phyloP scores from a whole-genome alignment of 306 rosid genomes.

The Arachis stenosperma region DNA sequence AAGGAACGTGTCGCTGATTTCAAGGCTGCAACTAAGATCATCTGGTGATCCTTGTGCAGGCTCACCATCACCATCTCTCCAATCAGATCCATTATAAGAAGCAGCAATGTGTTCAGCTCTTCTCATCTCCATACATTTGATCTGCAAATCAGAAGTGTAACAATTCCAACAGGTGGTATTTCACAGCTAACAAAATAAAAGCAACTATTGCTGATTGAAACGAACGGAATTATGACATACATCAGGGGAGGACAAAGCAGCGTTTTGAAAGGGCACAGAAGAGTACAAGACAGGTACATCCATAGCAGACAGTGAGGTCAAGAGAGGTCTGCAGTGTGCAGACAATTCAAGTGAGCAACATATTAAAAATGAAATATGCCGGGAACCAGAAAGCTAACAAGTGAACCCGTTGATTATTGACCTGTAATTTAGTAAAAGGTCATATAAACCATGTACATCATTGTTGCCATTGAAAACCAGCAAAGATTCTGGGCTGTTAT shows the following conservation, averaged over 20 bases:
- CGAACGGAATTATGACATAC: constrained; percentile 44
- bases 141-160: constrained; percentile 45
- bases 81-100: constrained; percentile 43
- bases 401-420: constrained; percentile 35
- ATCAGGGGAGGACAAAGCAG: constrained; percentile 81
- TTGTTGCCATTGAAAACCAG: constrained; percentile 72
- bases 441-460: constrained; percentile 78
- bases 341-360: constrained; percentile 32
- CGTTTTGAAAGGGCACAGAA: constrained; percentile 83
- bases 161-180: constrained; percentile 27
- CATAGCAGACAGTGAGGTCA: constrained; percentile 68
- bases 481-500: constrained; percentile 79
- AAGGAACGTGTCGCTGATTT: constrained; percentile 75
- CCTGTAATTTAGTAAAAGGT: constrained; percentile 87
- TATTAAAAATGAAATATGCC: constrained; percentile 1
- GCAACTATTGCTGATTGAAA: background rate
- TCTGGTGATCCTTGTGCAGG: constrained; percentile 40
- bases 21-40: constrained; percentile 66
- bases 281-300: constrained; percentile 89
- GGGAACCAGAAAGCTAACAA: constrained; percentile 29
- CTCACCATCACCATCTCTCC: constrained; percentile 52
- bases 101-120: constrained; percentile 61
- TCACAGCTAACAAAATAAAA: constrained; percentile 24
- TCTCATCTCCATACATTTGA: constrained; percentile 80
- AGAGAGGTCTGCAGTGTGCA: constrained; percentile 66